Percentiles rank a stretch among this genome's conserved stretches.
Evolutionary conservation across 495 filamentous ascomycete genomes (phyloP).

Genomic region (Xylaria flabelliformis): DNA sequence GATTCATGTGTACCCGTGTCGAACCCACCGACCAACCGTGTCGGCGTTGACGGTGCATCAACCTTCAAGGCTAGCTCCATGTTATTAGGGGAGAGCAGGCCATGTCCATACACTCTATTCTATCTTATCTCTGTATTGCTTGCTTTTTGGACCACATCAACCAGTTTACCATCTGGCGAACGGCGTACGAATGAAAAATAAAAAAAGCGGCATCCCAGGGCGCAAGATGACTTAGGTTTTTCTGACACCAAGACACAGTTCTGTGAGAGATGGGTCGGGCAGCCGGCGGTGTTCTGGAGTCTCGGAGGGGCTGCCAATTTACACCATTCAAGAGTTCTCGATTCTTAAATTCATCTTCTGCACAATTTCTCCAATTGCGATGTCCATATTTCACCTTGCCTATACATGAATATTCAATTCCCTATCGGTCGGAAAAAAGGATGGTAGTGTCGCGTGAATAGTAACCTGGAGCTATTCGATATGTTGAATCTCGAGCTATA

Average conservation of each 20-base stretch:
- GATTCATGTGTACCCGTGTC: conserved; percentile 21
- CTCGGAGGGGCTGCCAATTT: conserved; percentile 31
- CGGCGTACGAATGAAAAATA: conserved; percentile 44
- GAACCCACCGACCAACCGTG: conserved; percentile 11
- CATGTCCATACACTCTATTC: conserved; percentile 38
- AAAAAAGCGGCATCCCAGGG: conserved; percentile 45
- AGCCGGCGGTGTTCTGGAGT: conserved; percentile 44
- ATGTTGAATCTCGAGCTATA: conserved; percentile 21
- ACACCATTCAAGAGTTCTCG: conserved; percentile 20
- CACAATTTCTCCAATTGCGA: conserved; percentile 23
- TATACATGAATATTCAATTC: conserved; percentile 24
- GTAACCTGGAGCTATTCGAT: conserved; percentile 14
- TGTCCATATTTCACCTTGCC: conserved; percentile 28
- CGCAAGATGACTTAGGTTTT: conserved; percentile 42
- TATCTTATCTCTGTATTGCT: conserved; percentile 33
- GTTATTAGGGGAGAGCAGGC: conserved; percentile 17
- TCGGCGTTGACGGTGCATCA: conserved; percentile 26
- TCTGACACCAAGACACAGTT: conserved; percentile 38
- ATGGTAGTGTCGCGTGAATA: conserved; percentile 3
- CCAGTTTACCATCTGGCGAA: conserved; percentile 45
- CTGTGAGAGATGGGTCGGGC: conserved; percentile 39
- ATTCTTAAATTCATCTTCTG: conserved; percentile 27
- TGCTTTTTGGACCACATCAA: conserved; percentile 40
- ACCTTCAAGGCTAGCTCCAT: conserved; percentile 19
- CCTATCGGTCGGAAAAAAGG: conserved; percentile 23